Evolutionary conservation across 2,329 filamentous ascomycete genomes (phyloP).

Genomic region (Parastagonospora avenae): DNA sequence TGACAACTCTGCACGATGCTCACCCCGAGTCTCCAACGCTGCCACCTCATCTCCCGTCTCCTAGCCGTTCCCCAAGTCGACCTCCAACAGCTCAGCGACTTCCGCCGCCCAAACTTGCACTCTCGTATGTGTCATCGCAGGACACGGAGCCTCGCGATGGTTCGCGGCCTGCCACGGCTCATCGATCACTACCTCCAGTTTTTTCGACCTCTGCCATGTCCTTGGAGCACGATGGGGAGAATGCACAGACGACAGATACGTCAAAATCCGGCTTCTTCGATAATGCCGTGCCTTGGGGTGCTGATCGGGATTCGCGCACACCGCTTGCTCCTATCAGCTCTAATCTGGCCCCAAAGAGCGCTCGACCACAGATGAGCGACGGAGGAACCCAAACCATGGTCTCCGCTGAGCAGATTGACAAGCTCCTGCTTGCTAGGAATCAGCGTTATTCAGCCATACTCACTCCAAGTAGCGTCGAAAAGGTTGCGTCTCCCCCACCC

Average conservation of each 20-base stretch:
- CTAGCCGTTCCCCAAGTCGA: slow-evolving; percentile 37
- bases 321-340: slow-evolving; percentile 31
- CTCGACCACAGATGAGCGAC: slow-evolving; percentile 60
- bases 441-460: slow-evolving; percentile 34
- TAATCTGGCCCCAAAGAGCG: slow-evolving; percentile 29
- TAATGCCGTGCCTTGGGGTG: slow-evolving; percentile 53
- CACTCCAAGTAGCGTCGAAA: slow-evolving; percentile 37
- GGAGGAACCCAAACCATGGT: slow-evolving; percentile 82
- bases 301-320: slow-evolving; percentile 22
- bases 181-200: slow-evolving; percentile 20
- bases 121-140: slow-evolving; percentile 37
- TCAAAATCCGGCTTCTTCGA: slow-evolving; percentile 49
- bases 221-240: slow-evolving; percentile 17
- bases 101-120: slow-evolving; percentile 15
- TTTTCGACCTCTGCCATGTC: slow-evolving; percentile 15
- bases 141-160: slow-evolving; percentile 35
- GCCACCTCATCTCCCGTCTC: slow-evolving; percentile 38
- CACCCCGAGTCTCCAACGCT: slow-evolving; percentile 44
- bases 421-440: slow-evolving; percentile 66
- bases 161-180: slow-evolving; percentile 39
- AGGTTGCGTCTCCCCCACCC: slow-evolving; percentile 36
- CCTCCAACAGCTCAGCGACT: slow-evolving; percentile 37
- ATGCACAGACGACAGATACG: slow-evolving; percentile 26
- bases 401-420: slow-evolving; percentile 81
- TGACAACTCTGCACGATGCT: slow-evolving; percentile 36